Base-by-base conservation (phyloP, 2,329 filamentous ascomycete genomes). In the Albophoma yamanashiensis region DNA sequence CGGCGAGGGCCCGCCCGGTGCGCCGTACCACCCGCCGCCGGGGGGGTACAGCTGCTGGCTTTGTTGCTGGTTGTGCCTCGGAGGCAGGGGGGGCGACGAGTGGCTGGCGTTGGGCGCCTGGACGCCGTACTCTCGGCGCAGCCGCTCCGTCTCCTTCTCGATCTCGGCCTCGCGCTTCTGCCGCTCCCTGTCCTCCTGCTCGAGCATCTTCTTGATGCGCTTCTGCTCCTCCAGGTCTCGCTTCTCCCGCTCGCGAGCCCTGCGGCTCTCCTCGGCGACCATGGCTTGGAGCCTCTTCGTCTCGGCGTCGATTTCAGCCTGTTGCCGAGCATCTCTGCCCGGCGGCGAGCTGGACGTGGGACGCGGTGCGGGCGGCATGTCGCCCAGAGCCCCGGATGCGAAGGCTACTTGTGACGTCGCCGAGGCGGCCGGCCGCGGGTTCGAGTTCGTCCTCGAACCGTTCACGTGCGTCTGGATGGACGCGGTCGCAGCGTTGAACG, bases 71-170 rank as follows among this genome's bases (percentile, higher is more conserved):
- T 31, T 61, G n/a, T 61, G 70, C 31, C 71, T 65, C 27, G 71
- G 70, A 14, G 74, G 71, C 5, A 77, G 70, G 2, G 69, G 68
- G 6, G 78, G 67, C 20, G 69, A 68, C 2, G 71, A 65, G 42
- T 59, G 63, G 57, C 60, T 56, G 25, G 62, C 55, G 64, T 74
- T 70, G 67, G 82, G 78, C 0, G 78, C 78, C 57, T 79, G 73
- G 55, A 84, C 77, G 56, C 89, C 89, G 66, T 90, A 92, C 66
- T 87, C 73, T 65, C 78, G 83, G 27, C 84, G 78, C 42, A 99
- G 77, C 1, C 92, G 82, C 70, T 94, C 91, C 0, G 94, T 97
- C 75, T 99, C 93, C 63, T 81, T 82, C 25, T 92, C 87, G 1
- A 92, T 76, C 65, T 83, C 82, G 12, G 79, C 82, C 39, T 87